phyloP scores from a whole-genome alignment of 768 basidiomycete genomes.

The Leccinum uliginosum region DNA sequence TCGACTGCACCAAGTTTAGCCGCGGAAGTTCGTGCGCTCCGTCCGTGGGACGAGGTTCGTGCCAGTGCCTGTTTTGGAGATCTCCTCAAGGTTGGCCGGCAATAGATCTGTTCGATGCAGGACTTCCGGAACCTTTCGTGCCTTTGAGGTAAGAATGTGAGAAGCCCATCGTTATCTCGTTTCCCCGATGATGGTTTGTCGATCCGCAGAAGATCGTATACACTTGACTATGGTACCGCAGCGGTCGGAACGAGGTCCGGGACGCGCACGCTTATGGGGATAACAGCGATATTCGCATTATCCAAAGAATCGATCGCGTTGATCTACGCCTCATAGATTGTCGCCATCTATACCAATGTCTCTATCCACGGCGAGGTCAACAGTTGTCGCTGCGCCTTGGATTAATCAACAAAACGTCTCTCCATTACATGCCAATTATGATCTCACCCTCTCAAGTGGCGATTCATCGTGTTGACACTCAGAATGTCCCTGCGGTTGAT shows the following conservation, averaged over 20 bases:
- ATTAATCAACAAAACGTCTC: background rate
- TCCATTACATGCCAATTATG: background rate
- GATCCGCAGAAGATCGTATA: conserved; percentile 8
- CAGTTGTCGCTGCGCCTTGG: background rate
- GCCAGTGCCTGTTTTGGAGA: conserved; percentile 1
- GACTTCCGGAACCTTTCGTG: background rate
- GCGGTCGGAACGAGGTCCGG: background rate
- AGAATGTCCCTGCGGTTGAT: background rate
- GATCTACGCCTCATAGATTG: background rate
- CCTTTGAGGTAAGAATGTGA: background rate
- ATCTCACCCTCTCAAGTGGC: background rate
- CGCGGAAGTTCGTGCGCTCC: conserved; percentile 1
- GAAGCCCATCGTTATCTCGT: background rate
- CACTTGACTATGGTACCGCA: background rate
- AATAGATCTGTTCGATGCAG: conserved; percentile 8
- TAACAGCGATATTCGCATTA: background rate
- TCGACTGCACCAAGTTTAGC: background rate
- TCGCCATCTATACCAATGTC: background rate
- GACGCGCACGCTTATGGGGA: background rate
- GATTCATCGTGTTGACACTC: background rate
- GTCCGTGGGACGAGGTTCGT: conserved; percentile 10
- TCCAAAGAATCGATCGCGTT: conserved; percentile 3
- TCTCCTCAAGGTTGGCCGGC: background rate
- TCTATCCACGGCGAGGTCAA: background rate
- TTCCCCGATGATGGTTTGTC: conserved; percentile 4